Conservation (phyloP, 306 rosid species). For the Boehmeria nivea region DNA sequence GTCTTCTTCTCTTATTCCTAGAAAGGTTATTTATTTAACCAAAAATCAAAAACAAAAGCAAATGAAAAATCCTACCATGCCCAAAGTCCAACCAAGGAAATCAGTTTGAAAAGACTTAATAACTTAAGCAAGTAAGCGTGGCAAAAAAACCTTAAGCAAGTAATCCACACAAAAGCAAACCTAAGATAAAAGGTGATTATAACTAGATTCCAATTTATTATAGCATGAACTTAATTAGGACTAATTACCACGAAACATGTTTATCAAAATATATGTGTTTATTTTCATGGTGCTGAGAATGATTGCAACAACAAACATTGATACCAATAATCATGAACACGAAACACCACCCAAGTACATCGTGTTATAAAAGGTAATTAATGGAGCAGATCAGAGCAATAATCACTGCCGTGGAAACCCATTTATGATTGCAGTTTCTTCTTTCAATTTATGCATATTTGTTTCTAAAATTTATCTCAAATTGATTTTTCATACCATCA, state of each 20-base stretch:
- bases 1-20: neutral
- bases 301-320: constrained; percentile 5
- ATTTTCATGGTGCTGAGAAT: constrained; percentile 1
- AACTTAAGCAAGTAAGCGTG: too few relatives aligned
- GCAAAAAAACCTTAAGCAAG: neutral
- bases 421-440: too few relatives aligned
- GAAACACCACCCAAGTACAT: constrained; percentile 6
- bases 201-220: neutral
- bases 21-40: neutral
- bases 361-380: neutral
- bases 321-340: constrained; percentile 6
- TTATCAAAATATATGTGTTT: neutral
- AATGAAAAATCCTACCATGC: too few relatives aligned
- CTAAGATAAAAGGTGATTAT: neutral
- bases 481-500: too few relatives aligned
- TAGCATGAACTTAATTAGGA: neutral
- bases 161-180: neutral
- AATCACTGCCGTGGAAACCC: too few relatives aligned
- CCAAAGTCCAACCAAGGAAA: too few relatives aligned
- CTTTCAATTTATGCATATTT: too few relatives aligned
- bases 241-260: constrained; percentile 4
- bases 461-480: too few relatives aligned
- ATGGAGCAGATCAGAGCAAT: too few relatives aligned
- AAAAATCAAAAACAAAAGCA: neutral
- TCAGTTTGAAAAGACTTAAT: too few relatives aligned